Evolutionary conservation across 805 yeast genomes (phyloP), one percentile per base, ranked within the genome.

Genomic region (Kazachstania martiniae): DNA sequence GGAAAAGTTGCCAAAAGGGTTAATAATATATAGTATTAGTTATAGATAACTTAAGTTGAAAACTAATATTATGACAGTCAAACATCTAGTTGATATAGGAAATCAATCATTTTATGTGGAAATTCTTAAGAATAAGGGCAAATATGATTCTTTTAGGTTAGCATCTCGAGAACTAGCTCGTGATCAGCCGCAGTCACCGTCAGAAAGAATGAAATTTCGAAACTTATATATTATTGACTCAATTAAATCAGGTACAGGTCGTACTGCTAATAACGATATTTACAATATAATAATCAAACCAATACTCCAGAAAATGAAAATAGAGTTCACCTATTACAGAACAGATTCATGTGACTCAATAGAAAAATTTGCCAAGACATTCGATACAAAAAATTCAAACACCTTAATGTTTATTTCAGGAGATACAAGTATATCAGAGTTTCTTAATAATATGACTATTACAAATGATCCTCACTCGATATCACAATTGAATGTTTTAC

Each of bases 361-460:
- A 5, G 29, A 44, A 2, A 49, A 62, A n/a, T 56, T 63, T 39
- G 72, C 74, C 0, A 21, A 35, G 8, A 4, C 35, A 1, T 38
- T 70, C 5, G 41, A 47, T n/a, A 22, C 31, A 0, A 32, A 43
- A 0, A 21, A 36, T 8, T 28, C 38, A 9, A 47, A 62, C 16
- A 68, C 80, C 1, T 58, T 80, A 8, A 49, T 82, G 2, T 58
- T 86, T 22, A 54, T 87, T 7, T 79, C 93, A 24, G 96, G 96
- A 2, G 96, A 87, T 49, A 86, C 95, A 1, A 76, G 93, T 1
- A 60, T 84, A 4, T 73, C 70, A 31, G 96, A 87, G 51, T 72
- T 87, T 31, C 44, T 84, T 34, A 86, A 86, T 49, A 61, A 54
- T 13, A 50, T 68, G 18, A 47, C 42, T 4, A 14, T n/a, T n/a